Conservation (phyloP, 2,329 filamentous ascomycete species). For the Kalmusia sp. region DNA sequence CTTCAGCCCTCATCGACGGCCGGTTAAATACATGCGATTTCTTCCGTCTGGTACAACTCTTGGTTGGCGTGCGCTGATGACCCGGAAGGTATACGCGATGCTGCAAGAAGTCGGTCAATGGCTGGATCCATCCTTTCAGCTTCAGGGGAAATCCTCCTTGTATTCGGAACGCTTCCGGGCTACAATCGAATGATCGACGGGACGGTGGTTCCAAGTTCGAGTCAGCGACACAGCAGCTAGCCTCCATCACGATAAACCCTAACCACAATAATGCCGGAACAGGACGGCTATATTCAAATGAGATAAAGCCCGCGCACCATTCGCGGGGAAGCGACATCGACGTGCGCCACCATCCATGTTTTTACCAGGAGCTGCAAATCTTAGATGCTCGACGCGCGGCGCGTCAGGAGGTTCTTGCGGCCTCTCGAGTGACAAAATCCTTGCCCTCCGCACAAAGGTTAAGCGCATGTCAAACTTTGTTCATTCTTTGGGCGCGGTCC, state of each 20-base stretch:
- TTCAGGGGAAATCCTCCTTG: not conserved
- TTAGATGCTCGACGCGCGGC: not conserved
- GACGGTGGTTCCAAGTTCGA: constrained; percentile 2
- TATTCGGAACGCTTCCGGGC: not conserved
- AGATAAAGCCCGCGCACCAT: not conserved
- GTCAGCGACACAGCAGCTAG: not conserved
- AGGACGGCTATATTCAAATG: not conserved
- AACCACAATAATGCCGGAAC: not conserved
- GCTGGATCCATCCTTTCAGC: not conserved
- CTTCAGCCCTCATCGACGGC: not conserved
- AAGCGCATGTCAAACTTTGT: constrained; percentile 7
- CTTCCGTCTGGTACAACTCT: not conserved
- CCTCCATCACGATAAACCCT: not conserved
- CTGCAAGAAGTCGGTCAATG: not conserved
- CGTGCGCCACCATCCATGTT: constrained; percentile 9
- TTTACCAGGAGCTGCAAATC: not conserved
- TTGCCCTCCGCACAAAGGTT: not conserved
- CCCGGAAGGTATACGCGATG: too few relatives aligned
- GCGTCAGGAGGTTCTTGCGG: constrained; percentile 1
- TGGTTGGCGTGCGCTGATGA: not conserved
- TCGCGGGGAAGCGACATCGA: constrained; percentile 4
- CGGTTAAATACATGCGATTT: not conserved
- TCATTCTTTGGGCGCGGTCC: not conserved
- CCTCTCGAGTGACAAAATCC: not conserved
- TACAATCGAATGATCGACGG: not conserved